These are phyloP conservation scores for Colletotrichum liaoningense DNA, from an alignment of 2,329 filamentous ascomycete genomes.

Conservation along the genomic window DNA sequence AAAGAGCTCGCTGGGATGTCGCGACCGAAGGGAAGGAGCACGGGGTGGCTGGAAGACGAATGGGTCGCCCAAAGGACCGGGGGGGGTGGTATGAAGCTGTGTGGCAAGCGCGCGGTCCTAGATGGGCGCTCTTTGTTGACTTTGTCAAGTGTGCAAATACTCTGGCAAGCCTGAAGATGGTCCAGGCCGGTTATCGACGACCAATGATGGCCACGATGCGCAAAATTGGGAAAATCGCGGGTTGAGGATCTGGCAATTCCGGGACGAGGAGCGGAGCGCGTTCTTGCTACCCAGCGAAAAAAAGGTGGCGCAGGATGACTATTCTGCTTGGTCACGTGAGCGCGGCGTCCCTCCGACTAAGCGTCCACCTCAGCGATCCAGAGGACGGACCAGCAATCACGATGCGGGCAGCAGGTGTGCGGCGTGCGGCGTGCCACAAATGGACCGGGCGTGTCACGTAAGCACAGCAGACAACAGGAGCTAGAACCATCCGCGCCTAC, in stretches of 20 bases:
- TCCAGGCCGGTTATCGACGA: slow-evolving; percentile 28
- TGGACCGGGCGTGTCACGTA: slow-evolving; percentile 16
- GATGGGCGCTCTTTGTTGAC: slow-evolving; percentile 7
- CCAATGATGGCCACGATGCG: slow-evolving; percentile 37
- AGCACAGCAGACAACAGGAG: slow-evolving; percentile 6
- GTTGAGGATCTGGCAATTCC: slow-evolving; percentile 22
- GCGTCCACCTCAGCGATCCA: neutral
- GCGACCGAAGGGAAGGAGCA: slow-evolving; percentile 27
- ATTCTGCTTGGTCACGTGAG: neutral
- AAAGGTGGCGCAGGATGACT: slow-evolving; percentile 17
- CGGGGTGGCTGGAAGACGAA: slow-evolving; percentile 27
- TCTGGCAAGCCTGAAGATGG: slow-evolving; percentile 18
- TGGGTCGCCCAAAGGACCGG: slow-evolving; percentile 20
- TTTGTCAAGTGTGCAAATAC: slow-evolving; percentile 5
- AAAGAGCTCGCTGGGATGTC: slow-evolving; percentile 18
- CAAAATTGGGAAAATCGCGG: slow-evolving; percentile 30
- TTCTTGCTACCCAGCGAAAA: slow-evolving; percentile 9
- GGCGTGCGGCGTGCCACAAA: neutral
- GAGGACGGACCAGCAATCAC: neutral
- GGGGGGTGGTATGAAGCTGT: slow-evolving; percentile 20
- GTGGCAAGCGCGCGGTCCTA: slow-evolving; percentile 24
- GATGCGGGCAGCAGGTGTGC: neutral
- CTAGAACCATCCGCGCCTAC: slow-evolving; percentile 1
- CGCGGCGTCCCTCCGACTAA: neutral
- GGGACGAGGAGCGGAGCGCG: slow-evolving; percentile 29